Evolutionary conservation across 495 filamentous ascomycete species (phyloP).

Genomic region (Usnea hakonensis): DNA sequence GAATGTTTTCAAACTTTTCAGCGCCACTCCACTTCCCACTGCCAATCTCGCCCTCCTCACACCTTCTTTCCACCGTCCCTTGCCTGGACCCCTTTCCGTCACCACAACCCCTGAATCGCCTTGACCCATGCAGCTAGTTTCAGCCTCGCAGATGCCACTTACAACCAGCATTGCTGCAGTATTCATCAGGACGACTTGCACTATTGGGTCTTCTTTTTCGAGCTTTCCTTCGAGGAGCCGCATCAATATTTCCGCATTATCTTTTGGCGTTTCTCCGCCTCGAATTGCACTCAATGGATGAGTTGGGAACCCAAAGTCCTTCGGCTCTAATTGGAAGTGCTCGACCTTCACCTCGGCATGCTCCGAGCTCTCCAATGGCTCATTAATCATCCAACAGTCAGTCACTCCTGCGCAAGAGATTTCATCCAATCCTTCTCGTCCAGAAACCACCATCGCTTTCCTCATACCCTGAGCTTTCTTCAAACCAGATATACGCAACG

Average conservation of each 20-base stretch:
- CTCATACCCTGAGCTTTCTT: slow-evolving; percentile 49
- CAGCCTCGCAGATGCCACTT: slow-evolving; percentile 76
- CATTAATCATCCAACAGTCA: slow-evolving; percentile 73
- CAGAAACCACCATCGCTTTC: slow-evolving; percentile 78
- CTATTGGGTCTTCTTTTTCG: slow-evolving; percentile 66
- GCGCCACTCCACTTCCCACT: slow-evolving; percentile 70
- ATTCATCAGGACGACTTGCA: slow-evolving; percentile 92
- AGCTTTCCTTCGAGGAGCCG: slow-evolving; percentile 66
- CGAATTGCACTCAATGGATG: slow-evolving; percentile 71
- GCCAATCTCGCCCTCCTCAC: slow-evolving; percentile 77
- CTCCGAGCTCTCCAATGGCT: slow-evolving; percentile 11
- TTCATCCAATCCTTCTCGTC: slow-evolving; percentile 91
- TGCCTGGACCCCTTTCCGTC: slow-evolving; percentile 70
- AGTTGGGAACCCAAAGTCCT: slow-evolving; percentile 72
- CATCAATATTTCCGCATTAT: slow-evolving; percentile 79
- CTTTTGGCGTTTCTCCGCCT: slow-evolving; percentile 72
- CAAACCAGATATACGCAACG: slow-evolving; percentile 65
- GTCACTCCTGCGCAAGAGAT: slow-evolving; percentile 80
- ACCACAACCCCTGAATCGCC: slow-evolving; percentile 69
- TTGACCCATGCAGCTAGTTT: slow-evolving; percentile 66
- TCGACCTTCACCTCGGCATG: slow-evolving; percentile 50
- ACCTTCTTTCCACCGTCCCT: slow-evolving; percentile 87
- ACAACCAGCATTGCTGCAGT: slow-evolving; percentile 79
- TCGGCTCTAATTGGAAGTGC: slow-evolving; percentile 65
- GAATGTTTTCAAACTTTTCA: slow-evolving; percentile 63